These are phyloP conservation scores for Hymenochaete sp. DNA, from an alignment of 1,284 basidiomycete species.

Conservation along the genomic window DNA sequence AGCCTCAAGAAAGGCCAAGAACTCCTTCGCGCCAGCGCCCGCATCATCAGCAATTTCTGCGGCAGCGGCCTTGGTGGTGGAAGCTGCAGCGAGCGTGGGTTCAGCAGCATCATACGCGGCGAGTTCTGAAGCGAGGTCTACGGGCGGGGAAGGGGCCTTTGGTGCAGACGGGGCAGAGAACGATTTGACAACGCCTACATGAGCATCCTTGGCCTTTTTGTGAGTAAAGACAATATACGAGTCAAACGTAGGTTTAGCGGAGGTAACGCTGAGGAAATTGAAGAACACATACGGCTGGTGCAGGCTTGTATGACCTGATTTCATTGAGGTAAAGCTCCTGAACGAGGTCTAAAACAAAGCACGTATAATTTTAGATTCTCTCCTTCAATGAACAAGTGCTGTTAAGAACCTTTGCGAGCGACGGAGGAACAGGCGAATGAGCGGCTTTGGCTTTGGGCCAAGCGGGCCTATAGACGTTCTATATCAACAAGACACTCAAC, in stretches of 20 bases:
- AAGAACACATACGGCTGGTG: constrained; percentile 38
- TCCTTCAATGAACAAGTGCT: not conserved
- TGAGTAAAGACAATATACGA: not conserved
- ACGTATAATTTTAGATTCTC: constrained; percentile 2
- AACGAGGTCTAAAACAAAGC: constrained; percentile 62
- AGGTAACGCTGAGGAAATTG: constrained; percentile 4
- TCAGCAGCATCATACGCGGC: constrained; percentile 72
- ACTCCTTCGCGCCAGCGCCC: constrained; percentile 46
- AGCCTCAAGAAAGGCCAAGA: constrained; percentile 48
- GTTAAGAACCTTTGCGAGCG: constrained; percentile 60
- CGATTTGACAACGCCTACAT: constrained; percentile 70
- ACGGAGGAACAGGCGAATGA: constrained; percentile 57
- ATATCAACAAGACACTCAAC: no score
- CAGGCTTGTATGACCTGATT: constrained; percentile 82
- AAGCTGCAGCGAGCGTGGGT: constrained; percentile 44
- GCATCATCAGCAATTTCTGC: constrained; percentile 30
- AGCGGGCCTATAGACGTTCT: constrained; percentile 12
- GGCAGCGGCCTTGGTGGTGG: constrained; percentile 21
- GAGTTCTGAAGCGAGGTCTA: constrained; percentile 77
- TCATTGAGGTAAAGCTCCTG: constrained; percentile 90
- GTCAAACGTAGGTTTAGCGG: not conserved
- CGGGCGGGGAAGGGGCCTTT: constrained; percentile 59
- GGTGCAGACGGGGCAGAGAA: constrained; percentile 65
- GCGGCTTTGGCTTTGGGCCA: constrained; percentile 25
- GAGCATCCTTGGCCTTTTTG: constrained; percentile 70